Conservation (phyloP, 768 basidiomycete genomes). For the Suillus occidentalis region DNA sequence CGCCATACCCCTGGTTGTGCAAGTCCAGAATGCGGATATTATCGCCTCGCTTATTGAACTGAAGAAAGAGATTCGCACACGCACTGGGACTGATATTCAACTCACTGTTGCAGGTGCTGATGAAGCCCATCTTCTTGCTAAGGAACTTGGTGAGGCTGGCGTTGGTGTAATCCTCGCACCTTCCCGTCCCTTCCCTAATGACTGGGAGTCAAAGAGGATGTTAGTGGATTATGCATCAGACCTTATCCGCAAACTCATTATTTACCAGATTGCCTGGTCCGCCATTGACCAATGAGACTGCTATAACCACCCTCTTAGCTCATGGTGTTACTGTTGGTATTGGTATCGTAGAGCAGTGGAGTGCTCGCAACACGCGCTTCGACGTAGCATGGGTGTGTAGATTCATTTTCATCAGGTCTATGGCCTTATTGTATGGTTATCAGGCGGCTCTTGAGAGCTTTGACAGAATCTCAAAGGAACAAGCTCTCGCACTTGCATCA, state of each 20-base stretch:
- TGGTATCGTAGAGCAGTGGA: conserved; percentile 66
- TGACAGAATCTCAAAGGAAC: conserved; percentile 39
- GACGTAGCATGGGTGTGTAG: conserved; percentile 77
- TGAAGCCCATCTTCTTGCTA: conserved; percentile 73
- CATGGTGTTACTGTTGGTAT: conserved; percentile 75
- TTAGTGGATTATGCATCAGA: conserved; percentile 11
- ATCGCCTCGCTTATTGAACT: conserved; percentile 76
- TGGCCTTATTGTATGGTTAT: conserved; percentile 13
- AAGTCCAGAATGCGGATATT: conserved; percentile 75
- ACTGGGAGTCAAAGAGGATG: conserved; percentile 61
- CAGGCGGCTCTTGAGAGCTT: conserved; percentile 42
- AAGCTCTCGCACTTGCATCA: conserved; percentile 54
- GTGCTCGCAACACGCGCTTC: conserved; percentile 73
- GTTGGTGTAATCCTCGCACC: conserved; percentile 73
- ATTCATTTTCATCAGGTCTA: conserved; percentile 21
- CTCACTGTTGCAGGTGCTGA: conserved; percentile 66
- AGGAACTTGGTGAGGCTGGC: conserved; percentile 63
- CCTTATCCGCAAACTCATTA: conserved; percentile 8
- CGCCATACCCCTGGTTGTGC: conserved; percentile 70
- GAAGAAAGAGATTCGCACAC: conserved; percentile 59
- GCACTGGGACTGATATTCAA: conserved; percentile 43
- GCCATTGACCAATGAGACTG: conserved; percentile 42
- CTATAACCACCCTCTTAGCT: conserved; percentile 58
- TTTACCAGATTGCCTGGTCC: conserved; percentile 29
- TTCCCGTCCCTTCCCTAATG: conserved; percentile 65